A percentile compares a stretch with the other conserved stretches of the same genome.
These are phyloP conservation scores for Pyrenochaeta sp. DNA, from an alignment of 2,329 filamentous ascomycete genomes.

Conservation along the genomic window DNA sequence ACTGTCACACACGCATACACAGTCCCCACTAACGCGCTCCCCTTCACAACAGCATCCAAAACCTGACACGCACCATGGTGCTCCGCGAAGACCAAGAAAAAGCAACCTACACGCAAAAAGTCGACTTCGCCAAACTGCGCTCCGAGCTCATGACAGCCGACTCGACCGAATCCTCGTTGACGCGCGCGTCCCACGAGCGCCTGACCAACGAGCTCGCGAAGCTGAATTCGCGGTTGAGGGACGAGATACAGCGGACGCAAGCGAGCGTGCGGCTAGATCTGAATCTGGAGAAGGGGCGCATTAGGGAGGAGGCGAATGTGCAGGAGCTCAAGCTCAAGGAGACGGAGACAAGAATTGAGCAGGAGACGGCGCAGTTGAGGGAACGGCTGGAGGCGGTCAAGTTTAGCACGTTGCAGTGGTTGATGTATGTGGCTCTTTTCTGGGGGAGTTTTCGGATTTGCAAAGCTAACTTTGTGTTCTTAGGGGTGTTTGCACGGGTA, in stretches of 20 bases:
- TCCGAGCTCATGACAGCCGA: constrained; percentile 93
- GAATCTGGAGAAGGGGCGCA: constrained; percentile 95
- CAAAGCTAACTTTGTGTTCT: constrained; percentile 32
- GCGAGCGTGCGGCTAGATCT: constrained; percentile 90
- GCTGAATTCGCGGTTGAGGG: constrained; percentile 84
- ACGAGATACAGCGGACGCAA: constrained; percentile 94
- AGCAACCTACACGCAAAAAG: constrained; percentile 81
- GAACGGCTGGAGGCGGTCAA: constrained; percentile 97
- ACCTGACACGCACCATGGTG: constrained; percentile 97
- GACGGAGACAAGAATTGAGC: constrained; percentile 97
- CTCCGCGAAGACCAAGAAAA: constrained; percentile 90
- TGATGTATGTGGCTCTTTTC: constrained; percentile 81
- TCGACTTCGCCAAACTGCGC: constrained; percentile 96
- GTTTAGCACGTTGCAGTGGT: constrained; percentile 96
- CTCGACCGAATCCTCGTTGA: constrained; percentile 87
- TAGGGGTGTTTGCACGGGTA: constrained; percentile 71
- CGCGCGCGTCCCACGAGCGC: constrained; percentile 87
- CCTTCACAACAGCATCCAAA: constrained; percentile 98
- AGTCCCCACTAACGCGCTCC: too few relatives aligned
- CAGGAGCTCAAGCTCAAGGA: constrained; percentile 99
- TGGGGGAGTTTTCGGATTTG: too few relatives aligned
- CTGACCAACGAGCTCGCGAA: constrained; percentile 95
- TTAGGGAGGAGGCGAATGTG: constrained; percentile 92
- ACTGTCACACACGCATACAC: too few relatives aligned
- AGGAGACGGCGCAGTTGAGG: constrained; percentile 86